A percentile compares a stretch with the other conserved stretches of the same genome.
These are phyloP conservation scores for Agroathelia rolfsii DNA, from an alignment of 1,284 basidiomycete genomes.

Conservation along the genomic window DNA sequence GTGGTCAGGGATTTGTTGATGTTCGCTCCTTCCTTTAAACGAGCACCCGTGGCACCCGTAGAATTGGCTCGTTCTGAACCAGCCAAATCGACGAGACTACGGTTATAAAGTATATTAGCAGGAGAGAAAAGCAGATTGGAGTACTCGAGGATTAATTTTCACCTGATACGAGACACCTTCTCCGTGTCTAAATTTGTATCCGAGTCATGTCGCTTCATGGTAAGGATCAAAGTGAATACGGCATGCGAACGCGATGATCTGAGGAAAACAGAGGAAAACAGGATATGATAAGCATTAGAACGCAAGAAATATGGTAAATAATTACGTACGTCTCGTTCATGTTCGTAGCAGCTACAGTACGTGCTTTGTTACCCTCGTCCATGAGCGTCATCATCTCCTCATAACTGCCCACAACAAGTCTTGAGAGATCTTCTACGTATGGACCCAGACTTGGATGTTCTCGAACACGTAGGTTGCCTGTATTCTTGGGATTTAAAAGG, in stretches of 20 bases:
- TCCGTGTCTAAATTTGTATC: conserved; percentile 85
- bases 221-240: conserved; percentile 90
- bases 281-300: conserved; percentile 3
- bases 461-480: conserved; percentile 90
- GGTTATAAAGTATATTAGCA: conserved; percentile 5
- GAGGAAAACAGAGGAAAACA: conserved; percentile 5
- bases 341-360: conserved; percentile 96
- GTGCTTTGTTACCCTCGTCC: conserved; percentile 98
- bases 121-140: conserved; percentile 10
- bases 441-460: conserved; percentile 93
- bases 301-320: conserved; percentile 2
- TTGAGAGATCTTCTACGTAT: conserved; percentile 95
- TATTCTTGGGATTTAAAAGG: conserved; percentile 94
- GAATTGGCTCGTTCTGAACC: conserved; percentile 95
- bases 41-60: conserved; percentile 90
- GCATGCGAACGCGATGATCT: conserved; percentile 95
- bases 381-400: conserved; percentile 97
- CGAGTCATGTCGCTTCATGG: conserved; percentile 80
- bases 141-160: conserved; percentile 15
- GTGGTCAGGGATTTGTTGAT: conserved; percentile 98
- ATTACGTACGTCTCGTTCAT: conserved; percentile 92
- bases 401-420: conserved; percentile 85
- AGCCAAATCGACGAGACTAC: conserved; percentile 86
- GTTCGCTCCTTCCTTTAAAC: conserved; percentile 92
- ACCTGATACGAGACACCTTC: conserved; percentile 94